Percentiles rank a stretch among this genome's conserved stretches.
phyloP scores from a whole-genome alignment of 371 early-diverging fungal genomes.

The Saksenaea vasiformis region DNA sequence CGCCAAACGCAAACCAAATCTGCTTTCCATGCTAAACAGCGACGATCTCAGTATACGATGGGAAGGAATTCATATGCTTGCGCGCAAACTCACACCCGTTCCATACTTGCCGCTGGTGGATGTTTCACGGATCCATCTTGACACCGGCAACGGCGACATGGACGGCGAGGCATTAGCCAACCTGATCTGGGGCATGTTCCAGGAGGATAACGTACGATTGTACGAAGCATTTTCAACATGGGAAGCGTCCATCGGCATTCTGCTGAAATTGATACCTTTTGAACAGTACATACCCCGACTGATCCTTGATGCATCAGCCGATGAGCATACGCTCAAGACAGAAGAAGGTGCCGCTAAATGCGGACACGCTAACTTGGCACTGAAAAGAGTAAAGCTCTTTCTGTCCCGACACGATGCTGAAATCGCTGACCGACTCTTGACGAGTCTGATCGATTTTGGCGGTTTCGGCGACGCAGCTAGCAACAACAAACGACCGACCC shows the following conservation, averaged over 20 bases:
- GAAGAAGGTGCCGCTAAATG: conserved; percentile 25
- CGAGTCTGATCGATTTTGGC: conserved; percentile 22
- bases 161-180: conserved; percentile 33
- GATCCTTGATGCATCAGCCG: conserved; percentile 37
- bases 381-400: conserved; percentile 29
- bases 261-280: conserved; percentile 37
- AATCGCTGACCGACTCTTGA: conserved; percentile 29
- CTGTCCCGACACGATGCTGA: conserved; percentile 28
- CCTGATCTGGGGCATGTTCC: conserved; percentile 26
- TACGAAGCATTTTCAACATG: conserved; percentile 37
- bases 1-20: conserved; percentile 34
- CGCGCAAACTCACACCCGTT: conserved; percentile 28
- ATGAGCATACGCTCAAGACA: conserved; percentile 23
- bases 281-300: conserved; percentile 41
- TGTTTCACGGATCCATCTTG: conserved; percentile 26
- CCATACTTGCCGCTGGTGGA: conserved; percentile 20
- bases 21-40: conserved; percentile 31
- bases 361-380: conserved; percentile 23
- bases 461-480: conserved; percentile 16
- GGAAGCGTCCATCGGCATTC: conserved; percentile 34
- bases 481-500: not conserved
- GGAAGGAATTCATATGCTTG: conserved; percentile 34
- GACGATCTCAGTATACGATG: conserved; percentile 31
- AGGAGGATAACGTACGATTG: conserved; percentile 23
- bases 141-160: conserved; percentile 22